Evolutionary conservation across 2,329 filamentous ascomycete genomes (phyloP).

Genomic region (Colletotrichum phormii): DNA sequence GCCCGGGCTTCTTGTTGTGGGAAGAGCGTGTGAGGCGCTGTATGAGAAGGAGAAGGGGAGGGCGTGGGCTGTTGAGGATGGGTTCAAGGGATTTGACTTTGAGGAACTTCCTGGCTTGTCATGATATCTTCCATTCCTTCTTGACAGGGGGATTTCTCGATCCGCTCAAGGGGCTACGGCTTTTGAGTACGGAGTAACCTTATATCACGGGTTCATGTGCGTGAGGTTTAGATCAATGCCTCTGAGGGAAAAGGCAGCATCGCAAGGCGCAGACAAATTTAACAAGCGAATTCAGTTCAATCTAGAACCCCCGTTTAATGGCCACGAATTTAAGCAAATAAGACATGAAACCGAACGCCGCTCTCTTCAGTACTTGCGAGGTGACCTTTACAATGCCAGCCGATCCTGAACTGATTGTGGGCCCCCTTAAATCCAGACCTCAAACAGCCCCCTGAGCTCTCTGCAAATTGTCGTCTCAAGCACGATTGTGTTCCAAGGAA

Average conservation of each 20-base stretch:
- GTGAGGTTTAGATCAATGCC: neutral
- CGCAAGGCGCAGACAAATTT: neutral
- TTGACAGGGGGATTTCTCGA: neutral
- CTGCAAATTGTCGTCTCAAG: neutral
- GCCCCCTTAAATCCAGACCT: neutral
- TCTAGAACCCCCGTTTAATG: neutral
- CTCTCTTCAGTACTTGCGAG: no score
- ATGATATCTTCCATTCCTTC: neutral
- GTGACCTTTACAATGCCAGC: no score
- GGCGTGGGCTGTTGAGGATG: conserved; percentile 89
- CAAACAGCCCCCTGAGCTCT: neutral
- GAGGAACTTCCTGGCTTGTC: conserved; percentile 40
- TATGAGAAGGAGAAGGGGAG: conserved; percentile 66
- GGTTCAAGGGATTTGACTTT: conserved; percentile 79
- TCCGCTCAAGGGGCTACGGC: neutral
- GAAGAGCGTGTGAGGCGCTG: conserved; percentile 84
- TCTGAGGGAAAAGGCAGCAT: neutral
- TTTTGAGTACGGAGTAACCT: neutral
- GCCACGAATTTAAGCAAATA: neutral
- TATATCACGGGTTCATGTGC: neutral
- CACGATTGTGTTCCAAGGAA: neutral
- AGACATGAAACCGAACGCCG: no score
- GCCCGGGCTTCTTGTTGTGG: conserved; percentile 88
- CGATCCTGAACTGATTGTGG: no score
- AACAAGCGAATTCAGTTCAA: neutral